Evolutionary conservation across 139 green algal genomes (phyloP).

Genomic region (Zygnema cylindricum): DNA sequence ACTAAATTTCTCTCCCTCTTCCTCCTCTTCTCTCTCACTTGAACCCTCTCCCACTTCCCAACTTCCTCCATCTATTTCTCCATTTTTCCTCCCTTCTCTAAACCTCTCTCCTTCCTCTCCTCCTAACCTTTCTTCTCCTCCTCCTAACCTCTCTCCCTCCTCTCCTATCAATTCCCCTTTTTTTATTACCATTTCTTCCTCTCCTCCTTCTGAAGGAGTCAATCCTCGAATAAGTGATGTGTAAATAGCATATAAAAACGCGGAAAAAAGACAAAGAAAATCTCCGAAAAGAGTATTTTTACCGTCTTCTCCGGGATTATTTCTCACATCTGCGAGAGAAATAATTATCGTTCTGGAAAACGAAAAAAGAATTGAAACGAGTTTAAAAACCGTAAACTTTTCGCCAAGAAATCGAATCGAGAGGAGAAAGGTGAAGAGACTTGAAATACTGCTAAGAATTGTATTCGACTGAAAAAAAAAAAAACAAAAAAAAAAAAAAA

Average conservation of each 20-base stretch:
- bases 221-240: slow-evolving; percentile 74
- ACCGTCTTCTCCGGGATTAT: slow-evolving; percentile 2
- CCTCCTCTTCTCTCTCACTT: slow-evolving; percentile 1
- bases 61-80: slow-evolving; percentile 1
- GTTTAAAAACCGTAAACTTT: slow-evolving; percentile 70
- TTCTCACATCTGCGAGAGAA: slow-evolving; percentile 68
- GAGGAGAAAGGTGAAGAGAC: slow-evolving; percentile 88
- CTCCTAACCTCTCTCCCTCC: slow-evolving; percentile 12
- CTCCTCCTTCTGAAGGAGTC: slow-evolving; percentile 22
- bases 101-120: slow-evolving; percentile 33
- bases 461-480: slow-evolving; percentile 79
- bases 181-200: slow-evolving; percentile 33
- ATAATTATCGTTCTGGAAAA: slow-evolving; percentile 78
- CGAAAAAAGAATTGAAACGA: slow-evolving; percentile 73
- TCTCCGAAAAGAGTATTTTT: slow-evolving; percentile 70
- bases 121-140: slow-evolving; percentile 31
- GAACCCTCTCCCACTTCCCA: neutral
- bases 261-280: slow-evolving; percentile 77
- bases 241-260: slow-evolving; percentile 85
- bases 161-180: neutral
- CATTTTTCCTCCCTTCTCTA: slow-evolving; percentile 20
- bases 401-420: slow-evolving; percentile 71
- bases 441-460: slow-evolving; percentile 85
- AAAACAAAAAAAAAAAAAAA: neutral
- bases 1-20: slow-evolving; percentile 24